Evolutionary conservation across 768 basidiomycete species (phyloP), one percentile per base, ranked within the genome.

Genomic region (Tephrocybe sp.): DNA sequence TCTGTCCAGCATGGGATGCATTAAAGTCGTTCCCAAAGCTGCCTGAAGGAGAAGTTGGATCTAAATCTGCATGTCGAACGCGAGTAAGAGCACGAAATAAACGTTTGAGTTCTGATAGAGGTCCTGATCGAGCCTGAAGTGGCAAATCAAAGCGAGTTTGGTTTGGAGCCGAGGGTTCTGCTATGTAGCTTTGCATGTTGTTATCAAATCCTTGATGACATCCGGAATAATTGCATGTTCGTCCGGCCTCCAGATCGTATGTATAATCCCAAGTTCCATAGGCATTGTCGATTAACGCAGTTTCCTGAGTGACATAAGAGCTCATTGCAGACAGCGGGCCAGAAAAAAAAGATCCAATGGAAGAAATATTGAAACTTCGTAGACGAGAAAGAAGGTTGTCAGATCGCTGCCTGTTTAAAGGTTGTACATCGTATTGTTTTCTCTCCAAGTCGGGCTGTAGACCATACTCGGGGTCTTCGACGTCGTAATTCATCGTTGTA

Each of bases 341-440:
- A 49, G 60, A 60, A 45, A 65, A 61, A 52, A 59, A 44, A 54
- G 58, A 60, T 19, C 60, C 55, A 19, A 65, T 51, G 9, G 60
- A 60, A 42, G 53, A 52, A 14, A 61, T 43, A 46, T 60, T 62
- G 45, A 64, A 61, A 49, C 52, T 60, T 20, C 58, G 61, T 45
- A 64, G 56, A 43, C 57, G 60, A 33, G 58, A 53, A 17, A 64
- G 54, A 14, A 64, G 33, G 34, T 35, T 52, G 20, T 50, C 52
- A 35, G 58, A 45, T 26, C 51, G 46, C 12, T 51, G 48, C 35
- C 56, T 38, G 40, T 34, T 43, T 12, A 6, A n/a, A 12, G 23
- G 1, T 13, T 47, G 5, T 30, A 17, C 38, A 47, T 33, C 41
- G 17, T 14, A 9, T n/a, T 31, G 14, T 10, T 31, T 12, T 41